Percentiles rank a stretch among this genome's conserved stretches.
phyloP scores from a whole-genome alignment of 2,329 filamentous ascomycete genomes.

The Herpotrichia juniperi region DNA sequence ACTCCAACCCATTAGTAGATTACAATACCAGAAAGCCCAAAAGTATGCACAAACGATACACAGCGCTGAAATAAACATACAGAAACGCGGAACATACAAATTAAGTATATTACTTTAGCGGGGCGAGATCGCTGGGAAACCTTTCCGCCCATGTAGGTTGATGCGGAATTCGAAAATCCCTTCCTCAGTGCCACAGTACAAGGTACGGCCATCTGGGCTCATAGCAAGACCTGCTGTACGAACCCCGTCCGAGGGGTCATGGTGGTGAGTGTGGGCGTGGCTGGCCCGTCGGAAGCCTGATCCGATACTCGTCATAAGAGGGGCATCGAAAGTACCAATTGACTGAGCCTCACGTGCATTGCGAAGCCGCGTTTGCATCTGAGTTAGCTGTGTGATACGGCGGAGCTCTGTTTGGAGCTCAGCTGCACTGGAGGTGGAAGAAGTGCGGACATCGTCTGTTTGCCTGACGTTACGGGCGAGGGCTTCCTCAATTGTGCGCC shows the following conservation, averaged over 20 bases:
- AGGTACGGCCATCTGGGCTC: conserved; percentile 53
- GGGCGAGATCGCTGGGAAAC: conserved; percentile 47
- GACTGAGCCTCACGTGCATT: conserved; percentile 36
- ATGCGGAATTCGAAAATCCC: conserved; percentile 78
- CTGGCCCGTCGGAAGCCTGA: conserved; percentile 27
- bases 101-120: conserved; percentile 33
- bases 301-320: conserved; percentile 29
- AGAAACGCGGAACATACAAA: conserved; percentile 4
- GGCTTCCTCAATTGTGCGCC: conserved; percentile 56
- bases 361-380: conserved; percentile 45
- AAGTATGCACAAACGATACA: conserved; percentile 5
- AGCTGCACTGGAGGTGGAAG: conserved; percentile 23
- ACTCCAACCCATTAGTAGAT: conserved; percentile 2
- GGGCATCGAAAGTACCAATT: conserved; percentile 29
- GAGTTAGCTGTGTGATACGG: conserved; percentile 42
- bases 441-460: conserved; percentile 20
- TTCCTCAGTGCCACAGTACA: conserved; percentile 63
- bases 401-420: conserved; percentile 41
- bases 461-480: conserved; percentile 44
- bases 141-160: conserved; percentile 66
- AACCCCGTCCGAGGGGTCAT: conserved; percentile 46
- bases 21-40: conserved; percentile 2
- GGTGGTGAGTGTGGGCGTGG: conserved; percentile 18
- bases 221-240: conserved; percentile 56
- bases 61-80: conserved; percentile 11